Evolutionary conservation across 2,329 filamentous ascomycete genomes (phyloP).

Genomic region (Penicillium sp.): DNA sequence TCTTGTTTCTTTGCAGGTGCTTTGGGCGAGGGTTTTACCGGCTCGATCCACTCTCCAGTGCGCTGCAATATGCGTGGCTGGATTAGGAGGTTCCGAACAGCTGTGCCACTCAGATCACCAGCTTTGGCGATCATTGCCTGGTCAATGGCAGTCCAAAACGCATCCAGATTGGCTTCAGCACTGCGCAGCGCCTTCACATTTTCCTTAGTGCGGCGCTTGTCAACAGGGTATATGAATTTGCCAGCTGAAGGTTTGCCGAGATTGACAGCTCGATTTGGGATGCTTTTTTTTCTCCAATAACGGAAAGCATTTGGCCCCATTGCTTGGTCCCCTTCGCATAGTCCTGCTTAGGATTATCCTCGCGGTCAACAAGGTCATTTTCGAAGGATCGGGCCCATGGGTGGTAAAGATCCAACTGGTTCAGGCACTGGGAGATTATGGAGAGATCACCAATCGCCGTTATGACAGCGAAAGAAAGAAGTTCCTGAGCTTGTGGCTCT

Average conservation of each 20-base stretch:
- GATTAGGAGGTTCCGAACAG: constrained; percentile 32
- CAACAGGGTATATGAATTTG: constrained; percentile 51
- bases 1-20: background rate
- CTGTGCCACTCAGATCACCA: constrained; percentile 28
- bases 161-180: constrained; percentile 52
- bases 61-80: constrained; percentile 44
- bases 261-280: constrained; percentile 27
- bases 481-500: constrained; percentile 36
- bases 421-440: constrained; percentile 46
- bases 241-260: constrained; percentile 27
- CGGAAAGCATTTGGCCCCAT: background rate
- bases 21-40: constrained; percentile 11
- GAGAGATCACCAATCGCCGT: constrained; percentile 47
- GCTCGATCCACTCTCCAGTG: constrained; percentile 52
- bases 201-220: constrained; percentile 49
- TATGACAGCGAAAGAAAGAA: constrained; percentile 43
- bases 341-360: constrained; percentile 1
- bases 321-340: background rate
- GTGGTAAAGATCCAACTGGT: constrained; percentile 49
- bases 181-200: constrained; percentile 46
- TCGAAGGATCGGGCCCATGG: constrained; percentile 51
- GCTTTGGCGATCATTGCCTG: constrained; percentile 5
- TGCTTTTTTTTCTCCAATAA: constrained; percentile 9
- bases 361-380: constrained; percentile 19
- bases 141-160: constrained; percentile 47